phyloP scores from a whole-genome alignment of 1,139 yeast genomes.

The Sugiyamaella grinbergsii region DNA sequence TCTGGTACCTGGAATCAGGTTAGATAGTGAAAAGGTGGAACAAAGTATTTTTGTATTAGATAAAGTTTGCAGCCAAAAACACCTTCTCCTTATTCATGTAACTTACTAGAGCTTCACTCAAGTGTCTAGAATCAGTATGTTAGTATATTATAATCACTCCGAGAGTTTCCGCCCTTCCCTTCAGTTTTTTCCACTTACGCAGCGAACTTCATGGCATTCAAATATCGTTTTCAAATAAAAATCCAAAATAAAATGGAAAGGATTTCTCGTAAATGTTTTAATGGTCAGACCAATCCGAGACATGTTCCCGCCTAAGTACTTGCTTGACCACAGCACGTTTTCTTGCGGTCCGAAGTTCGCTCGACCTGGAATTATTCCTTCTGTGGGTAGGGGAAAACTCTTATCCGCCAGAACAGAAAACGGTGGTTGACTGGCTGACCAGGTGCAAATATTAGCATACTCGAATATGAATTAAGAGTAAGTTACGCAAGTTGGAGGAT shows the following conservation, averaged over 20 bases:
- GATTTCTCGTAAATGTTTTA: not conserved
- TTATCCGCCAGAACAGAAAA: constrained; percentile 15
- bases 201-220: constrained; percentile 40
- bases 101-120: constrained; percentile 42
- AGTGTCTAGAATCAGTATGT: constrained; percentile 31
- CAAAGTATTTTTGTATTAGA: not conserved
- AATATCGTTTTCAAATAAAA: not conserved
- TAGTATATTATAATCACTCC: not conserved
- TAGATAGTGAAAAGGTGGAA: constrained; percentile 4
- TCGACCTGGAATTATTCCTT: not conserved
- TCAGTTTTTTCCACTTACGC: constrained; percentile 19
- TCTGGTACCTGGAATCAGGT: constrained; percentile 62
- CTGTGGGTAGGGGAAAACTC: constrained; percentile 13
- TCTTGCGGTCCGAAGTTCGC: not conserved
- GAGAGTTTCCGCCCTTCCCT: not conserved
- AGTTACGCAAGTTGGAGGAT: too few species aligned
- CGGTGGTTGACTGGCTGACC: too few species aligned
- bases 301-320: not conserved
- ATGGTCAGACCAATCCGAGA: not conserved
- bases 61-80: too few species aligned
- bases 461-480: too few species aligned
- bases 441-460: too few species aligned
- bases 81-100: not conserved
- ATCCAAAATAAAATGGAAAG: not conserved
- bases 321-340: constrained; percentile 9